Base-by-base conservation (phyloP, 257 asterid species). In the Plantago major region DNA sequence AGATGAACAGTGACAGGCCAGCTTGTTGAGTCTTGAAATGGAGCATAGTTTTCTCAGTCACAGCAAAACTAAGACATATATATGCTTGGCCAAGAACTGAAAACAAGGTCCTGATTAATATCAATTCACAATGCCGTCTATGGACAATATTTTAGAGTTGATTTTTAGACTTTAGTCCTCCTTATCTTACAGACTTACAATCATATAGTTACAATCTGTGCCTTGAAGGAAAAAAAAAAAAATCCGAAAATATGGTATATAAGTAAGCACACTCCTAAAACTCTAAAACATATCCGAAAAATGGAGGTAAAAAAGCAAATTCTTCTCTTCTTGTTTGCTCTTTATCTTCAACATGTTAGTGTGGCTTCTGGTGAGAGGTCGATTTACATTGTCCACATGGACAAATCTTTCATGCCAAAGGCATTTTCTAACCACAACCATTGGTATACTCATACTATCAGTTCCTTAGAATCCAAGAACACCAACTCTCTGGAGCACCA, bases 331-430 rank as follows among this genome's bases (percentile, higher is more conserved):
- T 19, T 74, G 3, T 45, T 48, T 52, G 28, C 69, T 18, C 11
- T 69, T 19, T 11, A 60, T 60, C 28, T 48, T 37, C 14, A 42
- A 37, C 51, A 55, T 49, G 72, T 55, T 8, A n/a, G n/a, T n/a
- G n/a, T n/a, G n/a, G 64, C 46, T 2, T 61, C 62, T 1, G 66
- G 73, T 37, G 60, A 74, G 46, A 74, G 79, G 43, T 65, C 79
- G 5, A 74, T 37, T 50, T 65, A 65, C 16, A 69, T 69, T n/a
- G 74, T 74, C 53, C 74, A 74, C 63, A 69, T 74, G 79, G 64
- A 74, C 75, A 74, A 74, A 61, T 60, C 75, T 16, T 44, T 74
- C 52, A 74, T 74, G 79, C 79, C 79, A 1, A 74, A 74, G 47
- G 63, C 65, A 0, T 74, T 74, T 10, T 61, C 75, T 1, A 74